Evolutionary conservation across 129 eudicot genomes (phyloP).

Genomic region (Kitagawia praeruptora): DNA sequence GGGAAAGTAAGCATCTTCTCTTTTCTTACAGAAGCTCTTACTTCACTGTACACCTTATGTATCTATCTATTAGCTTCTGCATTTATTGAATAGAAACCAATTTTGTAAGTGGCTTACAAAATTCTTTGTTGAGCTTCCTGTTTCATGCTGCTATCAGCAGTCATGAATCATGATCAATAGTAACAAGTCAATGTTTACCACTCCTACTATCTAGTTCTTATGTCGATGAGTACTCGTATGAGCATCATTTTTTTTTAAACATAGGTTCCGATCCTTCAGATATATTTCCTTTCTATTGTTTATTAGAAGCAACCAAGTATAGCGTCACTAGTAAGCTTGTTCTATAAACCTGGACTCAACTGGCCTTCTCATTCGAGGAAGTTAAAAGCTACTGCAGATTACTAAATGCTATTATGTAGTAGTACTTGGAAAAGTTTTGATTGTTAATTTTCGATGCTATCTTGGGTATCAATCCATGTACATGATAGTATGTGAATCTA

Average conservation of each 20-base stretch:
- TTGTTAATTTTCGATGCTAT: not conserved
- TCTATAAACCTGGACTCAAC: no score
- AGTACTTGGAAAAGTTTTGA: not conserved
- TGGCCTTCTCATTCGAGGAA: not conserved
- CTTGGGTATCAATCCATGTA: not conserved
- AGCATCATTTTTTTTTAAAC: not conserved
- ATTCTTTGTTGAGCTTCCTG: not conserved
- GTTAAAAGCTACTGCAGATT: not conserved
- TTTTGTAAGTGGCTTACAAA: not conserved
- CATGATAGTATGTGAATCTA: no score
- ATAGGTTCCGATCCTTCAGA: not conserved
- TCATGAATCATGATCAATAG: not conserved
- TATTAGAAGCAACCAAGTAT: not conserved
- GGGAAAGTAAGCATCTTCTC: slow-evolving; percentile 71
- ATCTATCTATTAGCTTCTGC: slow-evolving; percentile 10
- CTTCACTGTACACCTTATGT: not conserved
- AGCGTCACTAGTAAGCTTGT: not conserved
- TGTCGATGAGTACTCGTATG: not conserved
- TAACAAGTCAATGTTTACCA: not conserved
- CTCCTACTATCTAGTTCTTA: not conserved
- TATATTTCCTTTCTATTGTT: not conserved
- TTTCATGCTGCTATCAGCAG: not conserved
- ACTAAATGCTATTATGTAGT: not conserved
- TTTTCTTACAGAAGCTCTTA: not conserved
- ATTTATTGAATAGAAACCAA: not conserved